These are phyloP conservation scores for Jacaranda copaia DNA, from an alignment of 257 asterid genomes.

Conservation along the genomic window DNA sequence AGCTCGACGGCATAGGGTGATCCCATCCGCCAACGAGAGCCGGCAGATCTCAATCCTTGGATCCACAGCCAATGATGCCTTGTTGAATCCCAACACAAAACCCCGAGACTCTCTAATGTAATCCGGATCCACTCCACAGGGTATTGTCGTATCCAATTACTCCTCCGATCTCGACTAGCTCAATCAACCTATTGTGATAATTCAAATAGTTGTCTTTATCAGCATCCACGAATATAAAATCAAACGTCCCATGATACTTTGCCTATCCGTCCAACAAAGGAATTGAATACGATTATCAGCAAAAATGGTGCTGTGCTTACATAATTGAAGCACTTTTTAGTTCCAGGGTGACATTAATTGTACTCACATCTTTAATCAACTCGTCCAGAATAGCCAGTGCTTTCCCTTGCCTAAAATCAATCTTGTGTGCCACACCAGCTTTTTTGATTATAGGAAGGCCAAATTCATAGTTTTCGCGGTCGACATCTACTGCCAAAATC, in stretches of 20 bases:
- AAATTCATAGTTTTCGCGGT: slow-evolving; percentile 59
- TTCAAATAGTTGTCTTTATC: slow-evolving; percentile 71
- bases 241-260: slow-evolving; percentile 56
- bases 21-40: slow-evolving; percentile 75
- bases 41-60: slow-evolving; percentile 74
- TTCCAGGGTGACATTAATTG: too few species aligned
- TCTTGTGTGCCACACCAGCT: slow-evolving; percentile 71
- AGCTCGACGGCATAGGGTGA: slow-evolving; percentile 76
- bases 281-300: too few species aligned
- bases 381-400: slow-evolving; percentile 64
- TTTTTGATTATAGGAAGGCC: slow-evolving; percentile 62
- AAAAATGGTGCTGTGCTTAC: too few species aligned
- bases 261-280: neutral
- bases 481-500: slow-evolving; percentile 68
- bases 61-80: slow-evolving; percentile 63
- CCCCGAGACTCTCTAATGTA: slow-evolving; percentile 60
- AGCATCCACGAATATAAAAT: slow-evolving; percentile 76
- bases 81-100: slow-evolving; percentile 71
- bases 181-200: slow-evolving; percentile 67
- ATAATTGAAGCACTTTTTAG: too few species aligned
- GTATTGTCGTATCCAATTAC: slow-evolving; percentile 76
- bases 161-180: slow-evolving; percentile 66
- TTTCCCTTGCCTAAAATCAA: slow-evolving; percentile 62
- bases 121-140: slow-evolving; percentile 74
- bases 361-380: slow-evolving; percentile 53